Evolutionary conservation across 2,329 filamentous ascomycete species (phyloP).

Genomic region (Colletotrichum liriopes): DNA sequence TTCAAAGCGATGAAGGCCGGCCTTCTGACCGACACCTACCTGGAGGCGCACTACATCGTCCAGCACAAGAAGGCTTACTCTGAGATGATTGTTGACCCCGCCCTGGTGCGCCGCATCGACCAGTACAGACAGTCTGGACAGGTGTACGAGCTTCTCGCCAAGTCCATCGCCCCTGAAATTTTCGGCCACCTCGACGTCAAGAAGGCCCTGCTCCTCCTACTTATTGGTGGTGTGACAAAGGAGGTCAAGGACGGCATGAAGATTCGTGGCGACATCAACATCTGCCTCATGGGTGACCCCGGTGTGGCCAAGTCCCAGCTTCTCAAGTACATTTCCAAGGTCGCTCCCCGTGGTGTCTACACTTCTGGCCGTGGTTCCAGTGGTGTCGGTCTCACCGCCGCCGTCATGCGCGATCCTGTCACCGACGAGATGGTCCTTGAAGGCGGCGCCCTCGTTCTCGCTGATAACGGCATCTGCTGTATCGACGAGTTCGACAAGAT

Average conservation of each 20-base stretch:
- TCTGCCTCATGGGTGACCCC: constrained; percentile 98
- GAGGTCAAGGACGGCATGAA: constrained; percentile 98
- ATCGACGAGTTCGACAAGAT: constrained; percentile 94
- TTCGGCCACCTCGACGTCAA: constrained; percentile 98
- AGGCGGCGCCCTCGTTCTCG: constrained; percentile 83
- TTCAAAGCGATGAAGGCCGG: constrained; percentile 98
- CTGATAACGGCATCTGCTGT: constrained; percentile 88
- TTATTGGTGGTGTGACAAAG: constrained; percentile 97
- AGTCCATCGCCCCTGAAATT: constrained; percentile 97
- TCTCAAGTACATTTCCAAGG: constrained; percentile 98
- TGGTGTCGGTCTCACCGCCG: constrained; percentile 86
- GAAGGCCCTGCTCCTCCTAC: constrained; percentile 93
- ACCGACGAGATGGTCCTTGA: constrained; percentile 90
- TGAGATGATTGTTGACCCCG: constrained; percentile 87
- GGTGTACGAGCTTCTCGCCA: constrained; percentile 94
- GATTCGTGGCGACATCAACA: constrained; percentile 98
- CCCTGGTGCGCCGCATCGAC: constrained; percentile 86
- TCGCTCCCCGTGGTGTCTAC: constrained; percentile 92
- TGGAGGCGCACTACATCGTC: constrained; percentile 92
- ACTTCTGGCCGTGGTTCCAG: constrained; percentile 86
- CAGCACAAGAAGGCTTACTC: constrained; percentile 99
- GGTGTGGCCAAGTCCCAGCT: constrained; percentile 99
- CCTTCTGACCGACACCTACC: constrained; percentile 95
- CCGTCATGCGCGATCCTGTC: constrained; percentile 87
- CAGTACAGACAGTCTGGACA: constrained; percentile 88